Conservation (phyloP, 768 basidiomycete species). For the Naganishia antarctica region DNA sequence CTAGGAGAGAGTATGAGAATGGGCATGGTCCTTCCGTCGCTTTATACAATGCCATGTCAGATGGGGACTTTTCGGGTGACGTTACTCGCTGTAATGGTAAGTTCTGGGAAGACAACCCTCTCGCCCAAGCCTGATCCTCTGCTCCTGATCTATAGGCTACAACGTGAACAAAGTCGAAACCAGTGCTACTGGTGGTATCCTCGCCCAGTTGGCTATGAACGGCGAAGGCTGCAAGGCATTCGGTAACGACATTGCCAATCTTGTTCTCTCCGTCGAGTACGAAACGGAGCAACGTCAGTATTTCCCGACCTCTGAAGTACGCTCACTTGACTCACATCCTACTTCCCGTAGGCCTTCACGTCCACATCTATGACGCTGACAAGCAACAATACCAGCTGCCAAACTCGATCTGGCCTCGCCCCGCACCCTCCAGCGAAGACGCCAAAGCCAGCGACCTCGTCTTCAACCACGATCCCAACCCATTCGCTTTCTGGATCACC, state of each 20-base stretch:
- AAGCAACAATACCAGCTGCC: constrained; percentile 64
- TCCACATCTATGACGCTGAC: constrained; percentile 49
- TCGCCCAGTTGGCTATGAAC: constrained; percentile 16
- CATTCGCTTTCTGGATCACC: constrained; percentile 78
- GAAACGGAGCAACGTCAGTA: constrained; percentile 24
- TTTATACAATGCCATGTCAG: neutral
- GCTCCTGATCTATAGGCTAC: neutral
- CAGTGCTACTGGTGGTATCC: constrained; percentile 8
- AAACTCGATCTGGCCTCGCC: constrained; percentile 50
- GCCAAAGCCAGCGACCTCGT: constrained; percentile 57
- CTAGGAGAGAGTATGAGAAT: constrained; percentile 5
- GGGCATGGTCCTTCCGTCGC: constrained; percentile 13
- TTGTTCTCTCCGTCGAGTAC: constrained; percentile 23
- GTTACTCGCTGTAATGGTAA: constrained; percentile 9
- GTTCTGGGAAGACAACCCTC: neutral
- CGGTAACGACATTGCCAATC: constrained; percentile 23
- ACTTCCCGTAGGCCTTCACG: constrained; percentile 38
- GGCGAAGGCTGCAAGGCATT: constrained; percentile 26
- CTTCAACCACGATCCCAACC: constrained; percentile 61
- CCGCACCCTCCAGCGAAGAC: constrained; percentile 16
- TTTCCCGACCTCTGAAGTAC: neutral
- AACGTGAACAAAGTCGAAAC: constrained; percentile 2
- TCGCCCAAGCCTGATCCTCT: neutral
- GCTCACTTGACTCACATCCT: neutral
- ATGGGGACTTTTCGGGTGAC: constrained; percentile 4